Evolutionary conservation across 345 rosid species (phyloP).

Genomic region (Euclidium syriacum): DNA sequence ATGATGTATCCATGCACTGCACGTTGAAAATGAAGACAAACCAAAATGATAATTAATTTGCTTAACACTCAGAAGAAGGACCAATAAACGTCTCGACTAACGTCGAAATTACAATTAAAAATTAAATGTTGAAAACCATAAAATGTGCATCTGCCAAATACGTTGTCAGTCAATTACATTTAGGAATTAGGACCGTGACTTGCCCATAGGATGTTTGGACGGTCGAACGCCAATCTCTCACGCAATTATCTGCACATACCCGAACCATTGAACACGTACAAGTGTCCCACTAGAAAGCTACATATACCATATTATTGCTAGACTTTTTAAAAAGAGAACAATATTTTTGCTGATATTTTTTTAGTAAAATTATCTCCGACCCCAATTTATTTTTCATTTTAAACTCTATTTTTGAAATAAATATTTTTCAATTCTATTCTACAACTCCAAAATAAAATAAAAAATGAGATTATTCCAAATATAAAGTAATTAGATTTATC

Average conservation of each 20-base stretch:
- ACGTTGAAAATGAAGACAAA: slow-evolving; percentile 12
- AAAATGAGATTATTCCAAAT: too few relatives aligned
- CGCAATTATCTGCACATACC: not conserved
- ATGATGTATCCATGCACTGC: not conserved
- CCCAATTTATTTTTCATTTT: too few relatives aligned
- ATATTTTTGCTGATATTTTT: slow-evolving; percentile 7
- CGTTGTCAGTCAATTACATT: not conserved
- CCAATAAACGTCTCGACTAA: not conserved
- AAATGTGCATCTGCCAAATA: slow-evolving; percentile 8
- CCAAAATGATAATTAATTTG: not conserved
- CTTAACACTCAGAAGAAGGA: slow-evolving; percentile 5
- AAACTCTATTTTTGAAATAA: too few relatives aligned
- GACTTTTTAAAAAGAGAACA: too few relatives aligned
- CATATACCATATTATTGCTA: not conserved
- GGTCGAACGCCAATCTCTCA: slow-evolving; percentile 4
- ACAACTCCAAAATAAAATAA: too few relatives aligned
- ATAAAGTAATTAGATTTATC: too few relatives aligned
- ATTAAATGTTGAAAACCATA: not conserved
- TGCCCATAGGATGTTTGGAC: slow-evolving; percentile 9
- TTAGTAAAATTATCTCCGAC: too few relatives aligned
- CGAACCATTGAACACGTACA: not conserved
- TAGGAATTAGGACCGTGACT: slow-evolving; percentile 13
- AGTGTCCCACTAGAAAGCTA: slow-evolving; percentile 9
- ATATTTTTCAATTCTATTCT: too few relatives aligned
- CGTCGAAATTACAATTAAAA: not conserved